These are phyloP conservation scores for Ramaria sp. DNA, from an alignment of 768 basidiomycete genomes.

Conservation along the genomic window DNA sequence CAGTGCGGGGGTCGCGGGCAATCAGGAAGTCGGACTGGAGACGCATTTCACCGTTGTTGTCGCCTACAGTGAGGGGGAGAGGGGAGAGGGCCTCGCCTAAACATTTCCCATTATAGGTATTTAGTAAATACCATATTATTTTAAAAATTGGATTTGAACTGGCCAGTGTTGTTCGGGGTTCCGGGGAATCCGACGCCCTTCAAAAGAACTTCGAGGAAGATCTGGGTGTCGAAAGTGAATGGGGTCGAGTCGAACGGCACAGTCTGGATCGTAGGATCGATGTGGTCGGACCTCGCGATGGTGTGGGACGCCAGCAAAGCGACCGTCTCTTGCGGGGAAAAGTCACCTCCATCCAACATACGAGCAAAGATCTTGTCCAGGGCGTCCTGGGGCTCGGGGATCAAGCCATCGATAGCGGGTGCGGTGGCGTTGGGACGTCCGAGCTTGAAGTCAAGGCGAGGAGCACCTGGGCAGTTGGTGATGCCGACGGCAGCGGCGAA, in stretches of 20 bases:
- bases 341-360: conserved; percentile 16
- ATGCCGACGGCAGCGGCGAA: conserved; percentile 8
- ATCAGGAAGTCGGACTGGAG: conserved; percentile 18
- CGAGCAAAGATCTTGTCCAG: conserved; percentile 16
- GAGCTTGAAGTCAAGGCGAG: conserved; percentile 2
- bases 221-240: conserved; percentile 14
- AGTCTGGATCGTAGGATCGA: conserved; percentile 17
- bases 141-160: conserved; percentile 9
- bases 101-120: background rate
- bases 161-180: conserved; percentile 25
- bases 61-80: background rate
- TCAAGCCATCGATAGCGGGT: conserved; percentile 8
- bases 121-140: background rate
- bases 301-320: conserved; percentile 18
- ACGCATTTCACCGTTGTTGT: conserved; percentile 18
- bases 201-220: conserved; percentile 19
- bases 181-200: conserved; percentile 20
- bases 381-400: conserved; percentile 13
- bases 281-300: conserved; percentile 17
- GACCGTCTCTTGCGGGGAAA: conserved; percentile 17
- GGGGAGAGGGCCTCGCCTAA: conserved; percentile 4
- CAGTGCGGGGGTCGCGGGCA: conserved; percentile 20
- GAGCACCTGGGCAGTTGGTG: conserved; percentile 17
- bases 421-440: conserved; percentile 8
- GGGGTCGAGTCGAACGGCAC: conserved; percentile 17